Evolutionary conservation across 1,139 yeast species (phyloP), one percentile per base, ranked within the genome.

Genomic region (Candida pseudoviswanathii): DNA sequence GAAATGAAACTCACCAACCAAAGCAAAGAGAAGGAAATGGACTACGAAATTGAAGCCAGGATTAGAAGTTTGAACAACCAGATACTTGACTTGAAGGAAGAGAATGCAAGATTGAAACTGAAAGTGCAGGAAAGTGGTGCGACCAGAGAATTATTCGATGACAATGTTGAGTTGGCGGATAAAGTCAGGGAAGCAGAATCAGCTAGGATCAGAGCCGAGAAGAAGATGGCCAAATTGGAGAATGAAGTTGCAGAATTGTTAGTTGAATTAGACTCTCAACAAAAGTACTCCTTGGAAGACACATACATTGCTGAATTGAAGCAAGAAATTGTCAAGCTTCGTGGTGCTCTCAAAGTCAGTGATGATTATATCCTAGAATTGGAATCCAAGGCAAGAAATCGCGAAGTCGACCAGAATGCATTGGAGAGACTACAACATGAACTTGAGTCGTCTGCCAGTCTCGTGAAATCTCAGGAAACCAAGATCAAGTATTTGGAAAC

Each of bases 151-250:
- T 24, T 48, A 8, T 39, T 40, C 25, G 29, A 22, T 8, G 51
- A 49, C 8, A 46, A 49, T 34, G 39, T 46, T 41, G 45, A 31
- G 9, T 38, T 41, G 11, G 40, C 27, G 10, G 48, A 51, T 4
- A 43, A 34, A 36, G 30, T 44, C 21, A 41, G 10, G 24, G 36
- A 50, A 22, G 26, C 37, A 11, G 48, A 45, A 30, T 27, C 31
- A 34, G 44, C 42, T 4, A 37, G 44, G 29, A 9, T 10, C 8
- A 32, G 16, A 3, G 37, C 44, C 2, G 47, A 52, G 47, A 31
- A 47, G 11, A 33, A 43, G 10, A 32, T 40, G 30, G 11, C 30
- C 2, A 40, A 36, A 8, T 42, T 51, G 38, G 25, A 42, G 27
- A 21, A 24, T 5, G 48, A 47, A 36, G 25, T 44, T 24, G 41